Evolutionary conservation across 2,329 filamentous ascomycete genomes (phyloP).

Genomic region (Alternaria atra): DNA sequence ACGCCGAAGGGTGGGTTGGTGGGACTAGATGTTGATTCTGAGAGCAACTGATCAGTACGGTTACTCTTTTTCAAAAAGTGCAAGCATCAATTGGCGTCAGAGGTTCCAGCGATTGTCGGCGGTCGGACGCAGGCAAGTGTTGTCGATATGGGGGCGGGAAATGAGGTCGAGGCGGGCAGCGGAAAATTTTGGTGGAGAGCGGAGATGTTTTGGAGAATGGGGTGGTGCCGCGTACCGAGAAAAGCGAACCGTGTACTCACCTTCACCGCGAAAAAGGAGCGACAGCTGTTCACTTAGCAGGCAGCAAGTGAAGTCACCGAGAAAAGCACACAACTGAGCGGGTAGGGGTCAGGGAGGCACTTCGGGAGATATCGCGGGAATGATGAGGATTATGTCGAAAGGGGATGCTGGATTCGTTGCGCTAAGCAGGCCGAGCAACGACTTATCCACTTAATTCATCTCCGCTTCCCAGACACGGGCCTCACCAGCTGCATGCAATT

Average conservation of each 20-base stretch:
- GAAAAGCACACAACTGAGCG: slow-evolving; percentile 37
- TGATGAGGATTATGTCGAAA: slow-evolving; percentile 39
- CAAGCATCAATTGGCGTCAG: slow-evolving; percentile 22
- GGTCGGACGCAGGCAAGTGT: slow-evolving; percentile 26
- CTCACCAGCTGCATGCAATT: slow-evolving; percentile 44
- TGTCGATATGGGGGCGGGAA: slow-evolving; percentile 38
- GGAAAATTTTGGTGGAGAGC: slow-evolving; percentile 49
- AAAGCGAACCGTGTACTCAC: slow-evolving; percentile 19
- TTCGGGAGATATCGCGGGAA: slow-evolving; percentile 36
- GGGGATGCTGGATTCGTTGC: slow-evolving; percentile 38
- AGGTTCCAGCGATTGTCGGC: slow-evolving; percentile 20
- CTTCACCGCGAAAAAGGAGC: slow-evolving; percentile 40
- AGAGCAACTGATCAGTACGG: slow-evolving; percentile 29
- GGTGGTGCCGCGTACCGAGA: slow-evolving; percentile 47
- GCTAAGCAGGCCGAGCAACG: slow-evolving; percentile 43
- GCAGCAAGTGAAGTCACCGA: slow-evolving; percentile 37
- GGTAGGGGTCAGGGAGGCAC: slow-evolving; percentile 25
- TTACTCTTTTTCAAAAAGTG: neutral
- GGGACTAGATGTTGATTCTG: slow-evolving; percentile 15
- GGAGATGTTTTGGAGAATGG: slow-evolving; percentile 32
- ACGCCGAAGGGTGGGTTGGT: slow-evolving; percentile 24
- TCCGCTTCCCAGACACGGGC: slow-evolving; percentile 38
- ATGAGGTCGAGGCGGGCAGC: slow-evolving; percentile 37
- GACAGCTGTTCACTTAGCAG: slow-evolving; percentile 42
- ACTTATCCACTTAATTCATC: slow-evolving; percentile 36